phyloP scores from a whole-genome alignment of 2,329 filamentous ascomycete species.

The Bipolaris cookei region DNA sequence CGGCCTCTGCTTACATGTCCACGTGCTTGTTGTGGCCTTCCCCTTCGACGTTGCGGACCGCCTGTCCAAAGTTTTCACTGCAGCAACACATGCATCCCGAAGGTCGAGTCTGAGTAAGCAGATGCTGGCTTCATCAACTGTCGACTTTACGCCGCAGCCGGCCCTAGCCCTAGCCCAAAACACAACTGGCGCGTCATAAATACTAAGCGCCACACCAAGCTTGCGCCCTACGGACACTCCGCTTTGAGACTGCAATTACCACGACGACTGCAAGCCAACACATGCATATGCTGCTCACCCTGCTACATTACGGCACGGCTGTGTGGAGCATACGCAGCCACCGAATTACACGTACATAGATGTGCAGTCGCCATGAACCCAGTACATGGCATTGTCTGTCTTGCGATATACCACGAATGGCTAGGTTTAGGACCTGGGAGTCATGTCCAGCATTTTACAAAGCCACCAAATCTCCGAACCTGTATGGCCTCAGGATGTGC shows the following conservation, averaged over 20 bases:
- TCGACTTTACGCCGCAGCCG: neutral
- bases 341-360: neutral
- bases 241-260: neutral
- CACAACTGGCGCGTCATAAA: neutral
- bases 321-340: neutral
- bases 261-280: neutral
- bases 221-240: neutral
- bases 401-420: neutral
- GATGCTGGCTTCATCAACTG: neutral
- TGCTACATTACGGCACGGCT: neutral
- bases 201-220: neutral
- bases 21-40: neutral
- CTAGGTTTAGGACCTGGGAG: neutral
- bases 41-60: neutral
- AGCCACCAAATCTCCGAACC: constrained; percentile 6
- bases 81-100: neutral
- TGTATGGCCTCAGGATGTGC: constrained; percentile 3
- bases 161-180: neutral
- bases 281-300: neutral
- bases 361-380: neutral
- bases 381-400: neutral
- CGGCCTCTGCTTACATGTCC: neutral
- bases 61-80: neutral
- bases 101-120: neutral
- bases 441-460: constrained; percentile 3